A percentile compares a stretch with the other conserved stretches of the same genome.
Evolutionary conservation across 805 yeast species (phyloP).

Genomic region (Barnettozyma siamensis): DNA sequence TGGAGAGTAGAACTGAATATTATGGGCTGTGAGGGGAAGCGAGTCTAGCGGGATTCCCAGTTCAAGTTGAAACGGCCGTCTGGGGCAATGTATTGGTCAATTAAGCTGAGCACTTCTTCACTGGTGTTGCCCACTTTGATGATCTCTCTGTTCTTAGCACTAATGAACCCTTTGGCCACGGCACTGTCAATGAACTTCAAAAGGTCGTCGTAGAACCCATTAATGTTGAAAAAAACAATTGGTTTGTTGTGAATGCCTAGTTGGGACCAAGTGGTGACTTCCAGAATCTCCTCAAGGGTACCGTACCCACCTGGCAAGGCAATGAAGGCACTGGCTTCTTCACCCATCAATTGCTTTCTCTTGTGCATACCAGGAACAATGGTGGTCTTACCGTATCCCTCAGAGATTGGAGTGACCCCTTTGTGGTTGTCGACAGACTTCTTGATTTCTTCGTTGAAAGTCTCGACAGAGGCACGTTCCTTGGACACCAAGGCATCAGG

Average conservation of each 20-base stretch:
- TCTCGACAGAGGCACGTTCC: slow-evolving; percentile 46
- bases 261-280: slow-evolving; percentile 87
- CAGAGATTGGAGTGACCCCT: slow-evolving; percentile 55
- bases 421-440: slow-evolving; percentile 54
- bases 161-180: slow-evolving; percentile 61
- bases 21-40: too few species aligned
- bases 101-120: slow-evolving; percentile 58
- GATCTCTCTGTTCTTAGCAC: slow-evolving; percentile 59
- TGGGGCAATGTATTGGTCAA: slow-evolving; percentile 58
- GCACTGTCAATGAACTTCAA: slow-evolving; percentile 56
- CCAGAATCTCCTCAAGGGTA: slow-evolving; percentile 84
- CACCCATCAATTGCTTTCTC: slow-evolving; percentile 80
- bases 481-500: slow-evolving; percentile 77
- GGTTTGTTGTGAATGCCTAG: slow-evolving; percentile 82
- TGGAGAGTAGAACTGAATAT: too few species aligned
- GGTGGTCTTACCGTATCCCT: slow-evolving; percentile 67
- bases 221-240: slow-evolving; percentile 66
- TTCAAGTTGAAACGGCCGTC: slow-evolving; percentile 68
- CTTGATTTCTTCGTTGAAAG: slow-evolving; percentile 43
- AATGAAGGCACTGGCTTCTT: slow-evolving; percentile 78
- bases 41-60: slow-evolving; percentile 42
- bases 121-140: slow-evolving; percentile 63
- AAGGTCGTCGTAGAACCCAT: slow-evolving; percentile 75
- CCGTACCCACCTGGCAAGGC: slow-evolving; percentile 94
- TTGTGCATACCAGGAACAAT: slow-evolving; percentile 88